Evolutionary conservation across 106 monocot genomes (phyloP).

Genomic region (Dioscorea dumetorum): DNA sequence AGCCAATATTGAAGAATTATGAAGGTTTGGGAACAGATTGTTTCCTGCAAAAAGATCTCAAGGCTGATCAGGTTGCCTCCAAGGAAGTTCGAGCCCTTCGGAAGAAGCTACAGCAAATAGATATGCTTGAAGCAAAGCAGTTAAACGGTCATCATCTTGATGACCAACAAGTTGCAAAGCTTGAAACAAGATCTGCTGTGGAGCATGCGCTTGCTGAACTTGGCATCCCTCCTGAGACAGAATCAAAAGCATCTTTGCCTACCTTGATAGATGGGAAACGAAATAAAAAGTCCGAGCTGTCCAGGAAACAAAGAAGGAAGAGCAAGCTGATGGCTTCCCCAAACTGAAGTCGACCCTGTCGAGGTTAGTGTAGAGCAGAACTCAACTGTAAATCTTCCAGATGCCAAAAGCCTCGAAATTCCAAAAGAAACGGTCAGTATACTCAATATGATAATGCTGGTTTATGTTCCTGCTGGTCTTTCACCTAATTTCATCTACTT

Average conservation of each 20-base stretch:
- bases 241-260: constrained; percentile 7
- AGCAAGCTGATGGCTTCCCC: constrained; percentile 44
- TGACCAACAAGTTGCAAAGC: constrained; percentile 84
- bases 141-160: constrained; percentile 66
- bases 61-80: constrained; percentile 35
- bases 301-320: constrained; percentile 59
- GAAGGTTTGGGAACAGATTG: constrained; percentile 28
- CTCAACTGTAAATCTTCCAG: constrained; percentile 17
- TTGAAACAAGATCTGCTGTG: constrained; percentile 50
- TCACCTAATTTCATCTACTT: too few relatives aligned
- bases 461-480: too few relatives aligned
- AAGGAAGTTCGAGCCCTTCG: constrained; percentile 88
- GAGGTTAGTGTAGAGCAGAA: constrained; percentile 15
- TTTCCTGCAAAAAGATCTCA: constrained; percentile 41
- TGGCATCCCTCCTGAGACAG: constrained; percentile 54
- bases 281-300: constrained; percentile 38
- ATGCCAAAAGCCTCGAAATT: constrained; percentile 20
- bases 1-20: constrained; percentile 16
- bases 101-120: constrained; percentile 97
- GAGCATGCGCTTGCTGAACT: constrained; percentile 62
- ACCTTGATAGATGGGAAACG: constrained; percentile 36
- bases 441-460: background rate
- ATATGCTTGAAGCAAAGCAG: constrained; percentile 81
- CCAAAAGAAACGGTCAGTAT: constrained; percentile 46
- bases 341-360: constrained; percentile 15